Evolutionary conservation across 164 flowering plant genomes (phyloP).

Genomic region (Echeveria elegans): DNA sequence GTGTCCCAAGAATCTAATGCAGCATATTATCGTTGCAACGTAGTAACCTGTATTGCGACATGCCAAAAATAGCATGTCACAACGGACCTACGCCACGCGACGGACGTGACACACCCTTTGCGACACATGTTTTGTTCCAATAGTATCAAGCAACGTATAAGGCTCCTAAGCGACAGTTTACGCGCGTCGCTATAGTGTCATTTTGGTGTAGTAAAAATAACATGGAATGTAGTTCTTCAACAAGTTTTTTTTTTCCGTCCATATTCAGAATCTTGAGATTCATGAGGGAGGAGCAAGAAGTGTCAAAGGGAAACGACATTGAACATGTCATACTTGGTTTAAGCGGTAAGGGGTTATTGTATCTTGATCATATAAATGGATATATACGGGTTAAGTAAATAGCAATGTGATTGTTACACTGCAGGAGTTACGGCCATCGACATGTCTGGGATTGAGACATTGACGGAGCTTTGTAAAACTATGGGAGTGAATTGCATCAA

Average conservation of each 20-base stretch:
- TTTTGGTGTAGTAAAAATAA: too few species aligned
- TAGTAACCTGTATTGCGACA: too few species aligned
- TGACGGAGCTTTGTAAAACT: slow-evolving; percentile 33
- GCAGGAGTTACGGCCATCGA: slow-evolving; percentile 67
- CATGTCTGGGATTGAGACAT: slow-evolving; percentile 51
- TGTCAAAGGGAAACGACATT: slow-evolving; percentile 14
- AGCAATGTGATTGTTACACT: neutral
- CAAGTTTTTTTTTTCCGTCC: too few species aligned
- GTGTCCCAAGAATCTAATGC: too few species aligned
- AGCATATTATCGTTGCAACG: too few species aligned
- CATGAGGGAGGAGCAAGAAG: slow-evolving; percentile 39
- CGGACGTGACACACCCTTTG: too few species aligned
- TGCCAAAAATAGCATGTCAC: too few species aligned
- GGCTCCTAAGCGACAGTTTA: too few species aligned
- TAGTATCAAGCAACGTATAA: too few species aligned
- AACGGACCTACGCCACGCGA: too few species aligned
- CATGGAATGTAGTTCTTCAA: neutral
- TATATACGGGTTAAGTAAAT: neutral
- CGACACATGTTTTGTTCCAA: too few species aligned
- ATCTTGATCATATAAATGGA: neutral
- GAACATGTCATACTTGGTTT: slow-evolving; percentile 53
- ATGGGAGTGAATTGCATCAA: slow-evolving; percentile 33
- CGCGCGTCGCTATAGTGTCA: too few species aligned
- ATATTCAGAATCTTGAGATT: slow-evolving; percentile 47
- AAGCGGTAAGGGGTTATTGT: slow-evolving; percentile 45